Conservation (phyloP, 2,329 filamentous ascomycete species). For the Fusarium marasasianum region DNA sequence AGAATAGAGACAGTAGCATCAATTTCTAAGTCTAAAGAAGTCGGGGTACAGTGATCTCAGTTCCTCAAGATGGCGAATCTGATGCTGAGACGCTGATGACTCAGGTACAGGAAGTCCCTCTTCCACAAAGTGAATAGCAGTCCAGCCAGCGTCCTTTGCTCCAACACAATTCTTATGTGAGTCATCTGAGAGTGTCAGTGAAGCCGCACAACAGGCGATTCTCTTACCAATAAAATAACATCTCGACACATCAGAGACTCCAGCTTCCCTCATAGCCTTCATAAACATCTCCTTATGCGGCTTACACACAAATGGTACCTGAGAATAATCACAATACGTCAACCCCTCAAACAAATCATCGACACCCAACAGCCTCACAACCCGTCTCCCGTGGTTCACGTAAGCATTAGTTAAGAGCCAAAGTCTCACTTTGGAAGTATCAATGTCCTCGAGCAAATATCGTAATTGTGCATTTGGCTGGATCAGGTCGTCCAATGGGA, state of each 20-base stretch:
- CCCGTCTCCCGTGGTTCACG: constrained; percentile 82
- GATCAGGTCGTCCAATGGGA: constrained; percentile 89
- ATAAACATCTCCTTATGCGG: constrained; percentile 82
- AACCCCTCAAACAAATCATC: constrained; percentile 94
- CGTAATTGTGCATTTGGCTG: constrained; percentile 79
- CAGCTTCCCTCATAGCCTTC: constrained; percentile 88
- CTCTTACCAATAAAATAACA: constrained; percentile 92
- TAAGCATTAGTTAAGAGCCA: constrained; percentile 99
- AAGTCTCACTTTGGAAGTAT: constrained; percentile 81
- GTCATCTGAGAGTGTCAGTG: constrained; percentile 69
- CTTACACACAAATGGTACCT: constrained; percentile 83
- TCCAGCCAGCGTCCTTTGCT: constrained; percentile 86
- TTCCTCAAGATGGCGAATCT: constrained; percentile 81
- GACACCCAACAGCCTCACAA: constrained; percentile 80
- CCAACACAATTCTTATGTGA: constrained; percentile 82
- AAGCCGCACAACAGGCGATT: fast-evolving
- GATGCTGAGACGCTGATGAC: constrained; percentile 73
- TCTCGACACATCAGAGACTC: constrained; percentile 66
- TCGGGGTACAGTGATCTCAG: constrained; percentile 80
- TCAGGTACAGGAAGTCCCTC: constrained; percentile 71
- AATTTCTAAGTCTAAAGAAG: constrained; percentile 72
- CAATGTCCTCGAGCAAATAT: constrained; percentile 80
- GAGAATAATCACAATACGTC: constrained; percentile 90
- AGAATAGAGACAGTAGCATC: neutral
- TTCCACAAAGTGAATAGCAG: constrained; percentile 84